Evolutionary conservation across 805 yeast genomes (phyloP).

Genomic region (Wickerhamomyces mucosus): DNA sequence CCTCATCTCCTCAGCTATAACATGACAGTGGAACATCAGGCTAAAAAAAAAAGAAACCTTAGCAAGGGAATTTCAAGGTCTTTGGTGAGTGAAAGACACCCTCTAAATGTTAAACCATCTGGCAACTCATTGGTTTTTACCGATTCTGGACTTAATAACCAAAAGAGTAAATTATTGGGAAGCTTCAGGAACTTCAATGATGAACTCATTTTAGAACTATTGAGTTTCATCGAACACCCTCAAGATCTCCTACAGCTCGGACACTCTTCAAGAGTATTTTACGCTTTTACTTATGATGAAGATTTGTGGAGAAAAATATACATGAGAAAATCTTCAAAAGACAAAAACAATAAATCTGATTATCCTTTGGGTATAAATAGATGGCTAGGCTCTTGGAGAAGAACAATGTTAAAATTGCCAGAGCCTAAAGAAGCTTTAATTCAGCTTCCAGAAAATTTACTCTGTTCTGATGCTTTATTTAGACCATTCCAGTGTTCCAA

Average conservation of each 20-base stretch:
- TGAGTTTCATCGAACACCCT: conserved; percentile 39
- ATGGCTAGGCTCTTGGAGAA: conserved; percentile 83
- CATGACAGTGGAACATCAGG: conserved; percentile 17
- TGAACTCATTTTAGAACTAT: conserved; percentile 46
- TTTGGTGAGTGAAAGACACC: conserved; percentile 40
- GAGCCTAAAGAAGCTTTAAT: conserved; percentile 32
- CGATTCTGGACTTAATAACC: conserved; percentile 7
- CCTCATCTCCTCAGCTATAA: too few species aligned
- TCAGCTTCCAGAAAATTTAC: conserved; percentile 35
- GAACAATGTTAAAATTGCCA: conserved; percentile 38
- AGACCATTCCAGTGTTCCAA: conserved; percentile 79
- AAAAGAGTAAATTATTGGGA: conserved; percentile 37
- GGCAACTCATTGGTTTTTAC: conserved; percentile 48
- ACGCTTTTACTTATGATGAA: conserved; percentile 67
- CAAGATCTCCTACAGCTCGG: conserved; percentile 42
- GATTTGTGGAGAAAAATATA: conserved; percentile 72
- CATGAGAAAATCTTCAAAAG: conserved; percentile 19
- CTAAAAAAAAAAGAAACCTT: conserved; percentile 14
- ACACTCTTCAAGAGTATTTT: conserved; percentile 54
- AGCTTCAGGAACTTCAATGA: conserved; percentile 44
- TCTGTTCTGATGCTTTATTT: conserved; percentile 72
- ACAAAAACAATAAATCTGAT: conserved; percentile 10
- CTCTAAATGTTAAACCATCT: conserved; percentile 65
- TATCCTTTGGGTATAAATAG: conserved; percentile 21
- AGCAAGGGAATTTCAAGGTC: conserved; percentile 16